Base-by-base conservation (phyloP, 768 basidiomycete species). In the Rhizopogon sp. region DNA sequence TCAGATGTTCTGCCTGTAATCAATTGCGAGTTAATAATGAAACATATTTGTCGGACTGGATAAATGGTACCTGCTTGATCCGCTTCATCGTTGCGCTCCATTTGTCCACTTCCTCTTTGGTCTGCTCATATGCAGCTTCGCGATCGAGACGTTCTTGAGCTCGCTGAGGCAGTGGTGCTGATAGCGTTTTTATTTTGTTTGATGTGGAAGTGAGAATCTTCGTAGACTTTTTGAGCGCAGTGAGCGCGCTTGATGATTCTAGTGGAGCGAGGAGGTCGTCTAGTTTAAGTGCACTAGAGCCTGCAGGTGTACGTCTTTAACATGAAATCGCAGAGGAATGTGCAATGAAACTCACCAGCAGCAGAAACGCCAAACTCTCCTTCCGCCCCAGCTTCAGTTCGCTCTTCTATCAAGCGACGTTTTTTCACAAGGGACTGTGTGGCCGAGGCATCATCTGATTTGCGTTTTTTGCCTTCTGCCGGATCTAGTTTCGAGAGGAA, bases 41-140 rank as follows among this genome's bases (percentile, higher is more conserved):
- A 39, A 45, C 11, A 14, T 6, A 52, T 29, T 14, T 22, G 8
- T 35, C 37, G 39, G 31, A 8, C 8, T 29, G 14, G 10, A 49
- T 4, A 17, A 29, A 56, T 47, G 45, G 51, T 44, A 89, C 91
- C 74, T 98, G 92, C 60, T 87, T 86, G 60, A 99, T 93, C 20
- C 83, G 81, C 69, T 89, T 90, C 88, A 98, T 96, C 3, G 92
- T 90, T 5, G 82, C 84, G 28, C 82, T 82, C 97, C 96, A 98
- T 74, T 96, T 97, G 59, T 90, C 84, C 2, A 96, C 88, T 68
- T 98, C 95, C 58, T 82, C 80, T 66, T 91, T 93, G 4, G 95
- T 98, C 70, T 90, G 81, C 63, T 94, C 93, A 66, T 96, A 97
- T 0, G 96, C 96, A 7, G 94, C 96, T 66, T 93, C 86, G 47